phyloP scores from a whole-genome alignment of 441 rosid genomes.

The Isatis lusitanica region DNA sequence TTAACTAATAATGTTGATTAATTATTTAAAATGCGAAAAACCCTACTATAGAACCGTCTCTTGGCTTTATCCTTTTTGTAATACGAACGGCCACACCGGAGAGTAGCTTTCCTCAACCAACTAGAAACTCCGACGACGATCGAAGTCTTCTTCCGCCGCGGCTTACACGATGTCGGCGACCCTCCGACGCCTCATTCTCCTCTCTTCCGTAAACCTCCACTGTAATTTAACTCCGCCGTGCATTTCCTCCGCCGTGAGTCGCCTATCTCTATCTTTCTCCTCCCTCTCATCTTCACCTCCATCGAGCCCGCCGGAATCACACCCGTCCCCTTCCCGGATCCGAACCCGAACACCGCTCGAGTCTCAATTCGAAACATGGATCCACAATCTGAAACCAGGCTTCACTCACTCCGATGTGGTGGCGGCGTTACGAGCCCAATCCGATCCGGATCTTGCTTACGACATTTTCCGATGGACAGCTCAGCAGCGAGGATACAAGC shows the following conservation, averaged over 20 bases:
- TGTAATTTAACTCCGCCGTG: not conserved
- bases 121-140: not conserved
- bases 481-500: slow-evolving; percentile 68
- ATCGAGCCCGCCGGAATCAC: slow-evolving; percentile 24
- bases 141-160: not conserved
- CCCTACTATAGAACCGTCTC: not conserved
- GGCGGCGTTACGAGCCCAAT: slow-evolving; percentile 64
- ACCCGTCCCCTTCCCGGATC: slow-evolving; percentile 32
- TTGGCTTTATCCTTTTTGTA: not conserved
- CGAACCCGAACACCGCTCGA: slow-evolving; percentile 71
- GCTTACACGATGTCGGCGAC: slow-evolving; percentile 27
- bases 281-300: slow-evolving; percentile 39
- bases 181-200: slow-evolving; percentile 33
- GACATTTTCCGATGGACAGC: slow-evolving; percentile 93
- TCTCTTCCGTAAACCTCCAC: not conserved
- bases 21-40: not conserved
- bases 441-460: slow-evolving; percentile 81
- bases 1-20: no score
- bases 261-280: slow-evolving; percentile 10
- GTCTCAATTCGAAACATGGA: slow-evolving; percentile 78
- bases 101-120: not conserved
- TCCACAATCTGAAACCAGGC: slow-evolving; percentile 75
- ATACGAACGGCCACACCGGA: slow-evolving; percentile 6
- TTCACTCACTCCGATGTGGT: slow-evolving; percentile 75
- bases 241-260: slow-evolving; percentile 14